Conservation (phyloP, 139 green algal species). For the Closterium sp. region DNA sequence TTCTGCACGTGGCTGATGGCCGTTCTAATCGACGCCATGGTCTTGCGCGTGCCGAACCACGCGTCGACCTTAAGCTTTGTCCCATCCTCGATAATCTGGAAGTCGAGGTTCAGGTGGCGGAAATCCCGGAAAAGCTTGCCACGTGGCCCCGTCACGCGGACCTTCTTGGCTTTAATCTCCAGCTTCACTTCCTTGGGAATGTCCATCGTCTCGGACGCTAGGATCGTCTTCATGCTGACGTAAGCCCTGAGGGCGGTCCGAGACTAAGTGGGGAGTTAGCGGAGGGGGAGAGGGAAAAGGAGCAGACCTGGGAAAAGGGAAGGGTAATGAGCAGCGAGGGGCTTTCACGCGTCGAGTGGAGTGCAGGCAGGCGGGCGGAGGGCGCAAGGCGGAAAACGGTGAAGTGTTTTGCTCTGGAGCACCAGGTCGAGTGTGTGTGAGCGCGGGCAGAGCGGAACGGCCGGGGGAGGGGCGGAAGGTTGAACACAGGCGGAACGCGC, state of each 20-base stretch:
- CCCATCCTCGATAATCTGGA: slow-evolving; percentile 37
- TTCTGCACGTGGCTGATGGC: slow-evolving; percentile 84
- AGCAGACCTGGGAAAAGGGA: neutral
- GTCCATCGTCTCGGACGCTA: slow-evolving; percentile 41
- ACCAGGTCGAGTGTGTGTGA: no score
- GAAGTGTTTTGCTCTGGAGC: no score
- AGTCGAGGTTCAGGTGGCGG: slow-evolving; percentile 48
- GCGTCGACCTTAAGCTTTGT: slow-evolving; percentile 38
- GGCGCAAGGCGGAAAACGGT: neutral
- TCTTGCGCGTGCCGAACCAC: slow-evolving; percentile 87
- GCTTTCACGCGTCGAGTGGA: neutral
- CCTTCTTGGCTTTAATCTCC: slow-evolving; percentile 51
- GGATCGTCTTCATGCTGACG: slow-evolving; percentile 51
- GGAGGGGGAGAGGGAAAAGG: neutral
- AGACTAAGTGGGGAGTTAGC: neutral
- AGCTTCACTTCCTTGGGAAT: slow-evolving; percentile 56
- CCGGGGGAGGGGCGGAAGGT: neutral
- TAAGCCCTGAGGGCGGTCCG: neutral
- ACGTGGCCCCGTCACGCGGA: slow-evolving; percentile 54
- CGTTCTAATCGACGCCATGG: slow-evolving; percentile 88
- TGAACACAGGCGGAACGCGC: neutral
- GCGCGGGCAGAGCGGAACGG: neutral
- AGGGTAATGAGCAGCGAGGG: neutral
- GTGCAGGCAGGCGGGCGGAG: neutral
- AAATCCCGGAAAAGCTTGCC: slow-evolving; percentile 44